Conservation (phyloP, 345 rosid genomes). For the Excoecaria cochinchinensis region DNA sequence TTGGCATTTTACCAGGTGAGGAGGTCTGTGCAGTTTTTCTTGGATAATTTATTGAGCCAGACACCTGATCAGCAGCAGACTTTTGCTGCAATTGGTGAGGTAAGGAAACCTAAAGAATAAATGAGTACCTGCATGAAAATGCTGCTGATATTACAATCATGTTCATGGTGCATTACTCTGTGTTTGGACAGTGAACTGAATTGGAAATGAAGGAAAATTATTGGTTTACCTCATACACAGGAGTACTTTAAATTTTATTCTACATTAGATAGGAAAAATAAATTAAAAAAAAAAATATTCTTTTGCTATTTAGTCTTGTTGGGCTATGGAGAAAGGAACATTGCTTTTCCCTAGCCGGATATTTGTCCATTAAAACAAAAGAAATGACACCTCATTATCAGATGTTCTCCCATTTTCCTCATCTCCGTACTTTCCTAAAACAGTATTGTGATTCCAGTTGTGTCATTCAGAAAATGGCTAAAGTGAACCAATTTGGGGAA, state of each 20-base stretch:
- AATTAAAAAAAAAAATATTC: neutral
- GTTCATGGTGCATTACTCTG: no score
- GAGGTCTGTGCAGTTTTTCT: slow-evolving; percentile 90
- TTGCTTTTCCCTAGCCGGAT: neutral
- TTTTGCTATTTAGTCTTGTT: neutral
- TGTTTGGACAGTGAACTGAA: no score
- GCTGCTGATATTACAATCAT: neutral
- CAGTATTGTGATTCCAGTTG: neutral
- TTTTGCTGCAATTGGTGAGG: slow-evolving; percentile 90
- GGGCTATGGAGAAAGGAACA: neutral
- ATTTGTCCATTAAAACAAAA: neutral
- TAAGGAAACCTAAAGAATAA: slow-evolving; percentile 19
- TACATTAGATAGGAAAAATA: neutral
- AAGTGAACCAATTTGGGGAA: neutral
- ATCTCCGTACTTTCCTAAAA: no score
- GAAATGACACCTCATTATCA: neutral
- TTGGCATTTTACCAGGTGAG: slow-evolving; percentile 56
- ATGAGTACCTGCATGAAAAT: neutral
- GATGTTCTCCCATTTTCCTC: neutral
- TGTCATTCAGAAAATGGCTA: neutral
- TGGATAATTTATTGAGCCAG: slow-evolving; percentile 78
- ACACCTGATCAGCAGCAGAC: slow-evolving; percentile 88
- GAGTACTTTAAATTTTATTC: neutral
- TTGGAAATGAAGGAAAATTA: neutral
- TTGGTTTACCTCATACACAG: neutral